These are phyloP conservation scores for Alternaria incomplexa DNA, from an alignment of 2,329 filamentous ascomycete genomes.

Conservation along the genomic window DNA sequence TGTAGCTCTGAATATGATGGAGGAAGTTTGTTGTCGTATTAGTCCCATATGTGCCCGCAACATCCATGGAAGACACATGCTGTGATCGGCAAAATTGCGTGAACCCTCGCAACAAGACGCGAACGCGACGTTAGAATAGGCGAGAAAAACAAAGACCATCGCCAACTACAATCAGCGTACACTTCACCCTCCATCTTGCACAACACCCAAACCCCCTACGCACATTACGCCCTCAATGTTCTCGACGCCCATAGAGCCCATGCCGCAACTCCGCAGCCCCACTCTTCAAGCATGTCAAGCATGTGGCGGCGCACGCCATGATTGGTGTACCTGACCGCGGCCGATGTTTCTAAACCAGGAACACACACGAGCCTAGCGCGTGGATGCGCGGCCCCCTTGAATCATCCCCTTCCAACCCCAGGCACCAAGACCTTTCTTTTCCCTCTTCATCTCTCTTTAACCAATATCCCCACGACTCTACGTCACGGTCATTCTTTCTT, in stretches of 20 bases:
- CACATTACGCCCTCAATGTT: background rate
- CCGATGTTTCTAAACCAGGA: slow-evolving; percentile 8
- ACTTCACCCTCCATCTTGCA: background rate
- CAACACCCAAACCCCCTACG: background rate
- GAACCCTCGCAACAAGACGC: background rate
- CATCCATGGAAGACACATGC: background rate
- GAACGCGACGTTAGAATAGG: background rate
- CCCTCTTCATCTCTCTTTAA: slow-evolving; percentile 14
- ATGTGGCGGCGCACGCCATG: slow-evolving; percentile 6
- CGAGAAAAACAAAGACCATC: background rate
- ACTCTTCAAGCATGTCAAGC: slow-evolving; percentile 9
- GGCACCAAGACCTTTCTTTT: slow-evolving; percentile 8
- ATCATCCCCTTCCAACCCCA: slow-evolving; percentile 23
- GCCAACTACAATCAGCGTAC: background rate
- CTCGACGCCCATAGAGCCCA: background rate
- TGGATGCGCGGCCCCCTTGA: slow-evolving; percentile 16
- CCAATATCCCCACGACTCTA: slow-evolving; percentile 14
- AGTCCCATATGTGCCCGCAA: background rate
- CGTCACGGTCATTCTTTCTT: slow-evolving; percentile 35
- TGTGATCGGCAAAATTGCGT: background rate
- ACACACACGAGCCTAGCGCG: slow-evolving; percentile 26
- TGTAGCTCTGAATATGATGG: background rate
- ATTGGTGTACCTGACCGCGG: slow-evolving; percentile 24
- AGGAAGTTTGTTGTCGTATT: background rate
- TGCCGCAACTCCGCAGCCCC: slow-evolving; percentile 15